A percentile compares a stretch with the other conserved stretches of the same genome.
phyloP scores from a whole-genome alignment of 345 rosid genomes.

The Hypericum androsaemum region DNA sequence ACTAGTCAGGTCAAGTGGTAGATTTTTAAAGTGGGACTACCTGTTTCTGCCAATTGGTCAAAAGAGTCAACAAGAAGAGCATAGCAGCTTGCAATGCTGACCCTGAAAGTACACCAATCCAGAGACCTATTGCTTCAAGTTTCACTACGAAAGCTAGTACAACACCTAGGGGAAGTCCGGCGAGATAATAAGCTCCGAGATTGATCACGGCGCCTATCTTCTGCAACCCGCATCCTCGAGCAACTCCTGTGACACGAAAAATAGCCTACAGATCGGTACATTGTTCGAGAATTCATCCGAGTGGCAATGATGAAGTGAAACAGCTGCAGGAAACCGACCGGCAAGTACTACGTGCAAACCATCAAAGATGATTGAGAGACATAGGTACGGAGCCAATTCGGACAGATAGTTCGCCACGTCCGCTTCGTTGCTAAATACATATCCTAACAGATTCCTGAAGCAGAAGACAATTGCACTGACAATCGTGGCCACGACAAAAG shows the following conservation, averaged over 20 bases:
- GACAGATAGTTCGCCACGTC: neutral
- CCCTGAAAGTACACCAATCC: constrained; percentile 1
- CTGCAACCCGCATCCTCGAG: constrained; percentile 3
- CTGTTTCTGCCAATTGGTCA: neutral
- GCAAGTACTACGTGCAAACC: neutral
- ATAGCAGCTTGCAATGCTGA: neutral
- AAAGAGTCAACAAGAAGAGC: neutral
- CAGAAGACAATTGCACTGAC: neutral
- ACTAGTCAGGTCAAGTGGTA: neutral
- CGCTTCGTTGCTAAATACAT: neutral
- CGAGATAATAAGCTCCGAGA: neutral
- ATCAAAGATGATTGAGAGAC: neutral
- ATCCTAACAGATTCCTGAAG: neutral
- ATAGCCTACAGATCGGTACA: neutral
- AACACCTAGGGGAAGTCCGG: neutral
- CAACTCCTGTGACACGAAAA: neutral
- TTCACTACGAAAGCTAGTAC: neutral
- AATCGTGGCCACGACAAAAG: neutral
- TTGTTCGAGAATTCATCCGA: neutral
- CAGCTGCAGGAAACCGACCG: neutral
- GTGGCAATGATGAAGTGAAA: too few relatives aligned
- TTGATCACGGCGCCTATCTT: neutral
- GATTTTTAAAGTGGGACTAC: too few relatives aligned
- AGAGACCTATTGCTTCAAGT: neutral
- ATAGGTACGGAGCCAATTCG: neutral